These are phyloP conservation scores for Phaeosphaeriaceae sp. DNA, from an alignment of 2,329 filamentous ascomycete genomes.

Conservation along the genomic window DNA sequence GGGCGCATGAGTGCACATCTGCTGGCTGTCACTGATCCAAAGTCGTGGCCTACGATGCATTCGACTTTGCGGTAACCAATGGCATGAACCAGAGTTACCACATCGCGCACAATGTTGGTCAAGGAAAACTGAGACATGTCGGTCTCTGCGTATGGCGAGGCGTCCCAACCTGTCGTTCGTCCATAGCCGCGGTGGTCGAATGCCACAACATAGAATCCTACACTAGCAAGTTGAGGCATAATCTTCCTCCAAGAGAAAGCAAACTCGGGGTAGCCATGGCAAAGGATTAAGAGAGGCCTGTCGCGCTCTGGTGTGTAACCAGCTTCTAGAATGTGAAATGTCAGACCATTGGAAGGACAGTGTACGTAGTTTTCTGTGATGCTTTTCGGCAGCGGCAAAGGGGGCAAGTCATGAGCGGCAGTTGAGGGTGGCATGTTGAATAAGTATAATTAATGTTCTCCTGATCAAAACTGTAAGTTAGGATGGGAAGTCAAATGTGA, in stretches of 20 bases:
- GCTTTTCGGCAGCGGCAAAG: constrained; percentile 62
- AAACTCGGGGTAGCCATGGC: constrained; percentile 72
- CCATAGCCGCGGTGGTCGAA: constrained; percentile 73
- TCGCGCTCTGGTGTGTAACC: constrained; percentile 50
- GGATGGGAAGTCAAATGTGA: no score
- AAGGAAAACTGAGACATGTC: constrained; percentile 64
- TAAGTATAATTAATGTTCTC: no score
- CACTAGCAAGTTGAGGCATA: constrained; percentile 62
- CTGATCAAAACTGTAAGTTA: no score
- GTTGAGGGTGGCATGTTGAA: constrained; percentile 5
- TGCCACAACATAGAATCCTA: constrained; percentile 70
- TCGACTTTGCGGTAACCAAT: constrained; percentile 65
- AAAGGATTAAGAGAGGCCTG: constrained; percentile 65
- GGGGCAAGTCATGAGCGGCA: constrained; percentile 36
- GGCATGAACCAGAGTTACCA: constrained; percentile 65
- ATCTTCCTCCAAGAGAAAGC: constrained; percentile 73
- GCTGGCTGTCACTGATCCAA: constrained; percentile 66
- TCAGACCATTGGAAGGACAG: constrained; percentile 62
- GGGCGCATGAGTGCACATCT: constrained; percentile 67
- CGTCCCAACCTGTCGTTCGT: constrained; percentile 67
- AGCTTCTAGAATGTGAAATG: constrained; percentile 66
- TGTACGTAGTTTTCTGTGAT: constrained; percentile 64
- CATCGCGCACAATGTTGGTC: constrained; percentile 66
- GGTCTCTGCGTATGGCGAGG: constrained; percentile 56
- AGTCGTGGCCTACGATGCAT: constrained; percentile 71